Evolutionary conservation across 192 early-diverging fungal species (phyloP), one percentile per base, ranked within the genome.

Genomic region (Pilaira anomala): DNA sequence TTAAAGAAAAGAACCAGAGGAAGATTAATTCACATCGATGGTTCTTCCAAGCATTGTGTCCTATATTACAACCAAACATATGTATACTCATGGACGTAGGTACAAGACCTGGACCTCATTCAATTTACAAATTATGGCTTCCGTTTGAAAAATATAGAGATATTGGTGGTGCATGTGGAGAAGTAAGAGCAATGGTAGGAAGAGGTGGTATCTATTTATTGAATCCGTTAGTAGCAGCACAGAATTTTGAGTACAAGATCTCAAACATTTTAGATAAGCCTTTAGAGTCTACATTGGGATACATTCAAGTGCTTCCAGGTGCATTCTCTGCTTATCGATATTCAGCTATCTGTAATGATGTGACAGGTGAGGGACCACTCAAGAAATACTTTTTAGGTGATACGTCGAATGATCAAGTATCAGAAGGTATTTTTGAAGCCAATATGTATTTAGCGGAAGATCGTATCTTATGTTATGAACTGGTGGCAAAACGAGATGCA

Each of bases 1-100:
- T 95, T 7, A 95, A 95, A 70, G 93, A 95, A 75, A 91, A 93
- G 76, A 95, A 95, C 63, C 85, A 86, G 55, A 94, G 92, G 71
- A 95, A 95, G 76, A 88, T 94, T 70, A 95, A 89, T 62, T 89
- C 83, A n/a, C 87, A 88, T 74, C 78, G 94, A 26, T 85, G 84
- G 84, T 85, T 85, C 69, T 85, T 85, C 36, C 76, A 85, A 58
- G 84, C 83, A 4, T 80, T 85, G 63, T 79, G 84, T 39, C 80
- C 80, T 9, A 60, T 85, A 19, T 64, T 85, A 33, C 66, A 78
- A 13, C 84, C 84, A 9, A 75, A 80, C 39, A 80, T 85, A 12
- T 83, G 81, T 66, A 79, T 85, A 22, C 65, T 85, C 26, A 59
- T 85, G 44, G 91, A 93, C 76, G 91, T 92, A 9, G 91, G 91